Evolutionary conservation across 345 rosid species (phyloP), one percentile per base, ranked within the genome.

Genomic region (Dipteronia dyeriana): DNA sequence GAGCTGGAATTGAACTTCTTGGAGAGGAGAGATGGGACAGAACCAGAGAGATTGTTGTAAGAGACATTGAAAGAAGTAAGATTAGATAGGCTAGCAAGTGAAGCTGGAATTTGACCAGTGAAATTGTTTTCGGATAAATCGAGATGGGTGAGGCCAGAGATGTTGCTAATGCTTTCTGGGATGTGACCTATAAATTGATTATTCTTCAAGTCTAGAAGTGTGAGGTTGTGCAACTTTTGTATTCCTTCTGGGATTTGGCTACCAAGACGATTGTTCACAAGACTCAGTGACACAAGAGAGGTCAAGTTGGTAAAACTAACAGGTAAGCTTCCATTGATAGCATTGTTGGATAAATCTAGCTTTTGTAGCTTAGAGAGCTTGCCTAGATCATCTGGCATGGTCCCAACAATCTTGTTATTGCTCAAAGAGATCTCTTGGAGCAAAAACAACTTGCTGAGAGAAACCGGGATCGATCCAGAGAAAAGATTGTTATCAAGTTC

Each of bases 51-150:
- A 65, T 88, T 84, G 84, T 96, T 96, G 86, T 83, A 88, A 39
- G 99, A 94, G 74, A 94, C 97, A 82, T 93, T 93, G 86, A 95
- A 92, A 59, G 87, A 87, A 69, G 84, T 82, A 17, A 96, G 97
- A 66, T 91, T 86, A 72, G 85, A 78, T 47, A 96, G 84, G 34
- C 60, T 78, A 67, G 67, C 80, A 77, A 96, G 81, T 19, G 95
- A 90, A 66, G 73, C 66, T 1, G 99, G 98, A 51, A 96, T 85
- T 73, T 85, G 78, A 60, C 98, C 99, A 7, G 87, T 82, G 79
- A 95, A 90, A 75, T 87, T 79, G 71, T 95, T 95, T 63, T 86
- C 85, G 0, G 98, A 85, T 65, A 93, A 82, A 85, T 93, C 97
- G 9, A 95, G 84, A 71, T 74, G 80, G 71, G 43, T 74, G 78